Percentiles rank a stretch among this genome's conserved stretches.
Conservation (phyloP, 78 protist species). For the Polysphondylium violaceum region DNA sequence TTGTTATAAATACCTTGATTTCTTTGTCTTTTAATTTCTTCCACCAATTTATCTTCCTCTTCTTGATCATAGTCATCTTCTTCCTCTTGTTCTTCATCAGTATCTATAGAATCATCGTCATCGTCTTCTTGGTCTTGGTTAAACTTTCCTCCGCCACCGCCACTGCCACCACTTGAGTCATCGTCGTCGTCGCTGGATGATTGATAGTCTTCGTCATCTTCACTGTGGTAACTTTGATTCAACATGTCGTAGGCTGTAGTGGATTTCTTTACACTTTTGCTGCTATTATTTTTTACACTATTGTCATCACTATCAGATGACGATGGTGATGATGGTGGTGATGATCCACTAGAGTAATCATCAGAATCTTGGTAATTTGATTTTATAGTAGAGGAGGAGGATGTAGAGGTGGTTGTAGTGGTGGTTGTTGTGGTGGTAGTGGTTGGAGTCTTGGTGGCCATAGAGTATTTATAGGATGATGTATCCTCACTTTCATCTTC, state of each 20-base stretch:
- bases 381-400: slow-evolving; percentile 7
- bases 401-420: slow-evolving; percentile 30
- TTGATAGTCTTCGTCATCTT: slow-evolving; percentile 65
- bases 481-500: neutral
- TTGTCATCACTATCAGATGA: slow-evolving; percentile 7
- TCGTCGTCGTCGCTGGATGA: slow-evolving; percentile 31
- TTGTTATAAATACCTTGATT: slow-evolving; percentile 12
- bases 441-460: neutral
- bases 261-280: neutral
- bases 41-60: slow-evolving; percentile 65
- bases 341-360: neutral
- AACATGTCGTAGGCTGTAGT: slow-evolving; percentile 21
- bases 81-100: slow-evolving; percentile 43
- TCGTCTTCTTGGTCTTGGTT: slow-evolving; percentile 12
- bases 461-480: neutral
- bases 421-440: slow-evolving; percentile 20
- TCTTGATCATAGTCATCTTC: slow-evolving; percentile 28
- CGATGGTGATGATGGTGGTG: slow-evolving; percentile 27
- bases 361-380: neutral
- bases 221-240: slow-evolving; percentile 39
- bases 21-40: slow-evolving; percentile 25
- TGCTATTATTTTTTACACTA: neutral
- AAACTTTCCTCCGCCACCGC: neutral
- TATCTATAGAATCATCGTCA: neutral
- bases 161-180: neutral